Base-by-base conservation (phyloP, 495 filamentous ascomycete species). In the Penicillium cataractarum region DNA sequence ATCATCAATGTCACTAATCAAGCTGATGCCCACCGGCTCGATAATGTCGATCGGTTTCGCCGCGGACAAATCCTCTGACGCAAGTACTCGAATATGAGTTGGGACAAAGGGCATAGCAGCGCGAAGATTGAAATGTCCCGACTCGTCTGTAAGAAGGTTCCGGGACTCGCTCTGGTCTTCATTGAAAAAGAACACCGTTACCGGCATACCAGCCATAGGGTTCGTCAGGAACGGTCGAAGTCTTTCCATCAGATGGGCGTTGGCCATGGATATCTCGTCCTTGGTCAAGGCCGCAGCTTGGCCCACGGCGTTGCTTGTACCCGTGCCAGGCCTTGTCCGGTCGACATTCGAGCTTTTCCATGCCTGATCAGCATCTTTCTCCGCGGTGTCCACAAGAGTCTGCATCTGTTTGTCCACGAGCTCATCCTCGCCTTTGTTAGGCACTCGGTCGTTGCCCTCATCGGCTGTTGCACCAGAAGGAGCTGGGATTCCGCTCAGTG, bases 1-100 rank as follows among this genome's bases (percentile, higher is more conserved):
- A 74, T 99, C 95, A 70, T 99, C 95, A 61, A 99, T 93, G 67
- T 99, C 95, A 70, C 92, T 97, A 69, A 99, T 97, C 56, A 99
- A 58, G 70, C 93, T 97, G 64, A 99, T 83, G 24, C 95, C 95
- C n/a, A 73, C 79, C 0, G 90, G 83, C 56, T 96, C 89, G 19
- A 90, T 91, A 29, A 97, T 80, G 40, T 85, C 79, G 37, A 98
- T 83, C 15, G 87, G 83, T 63, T 92, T 88, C 1, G 87, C 89
- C 8, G 86, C 87, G 10, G 93, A 97, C 6, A 99, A 80, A 39
- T 88, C 84, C 74, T 97, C 93, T 19, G 88, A 95, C 13, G 92
- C 95, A 22, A 98, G 77, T 3, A 98, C 88, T 26, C 92, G 85
- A 24, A 97, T 86, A 65, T 97, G 87, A 0, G 92, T 97, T 0